These are phyloP conservation scores for Leccinellum luteum DNA, from an alignment of 768 basidiomycete genomes.

Conservation along the genomic window DNA sequence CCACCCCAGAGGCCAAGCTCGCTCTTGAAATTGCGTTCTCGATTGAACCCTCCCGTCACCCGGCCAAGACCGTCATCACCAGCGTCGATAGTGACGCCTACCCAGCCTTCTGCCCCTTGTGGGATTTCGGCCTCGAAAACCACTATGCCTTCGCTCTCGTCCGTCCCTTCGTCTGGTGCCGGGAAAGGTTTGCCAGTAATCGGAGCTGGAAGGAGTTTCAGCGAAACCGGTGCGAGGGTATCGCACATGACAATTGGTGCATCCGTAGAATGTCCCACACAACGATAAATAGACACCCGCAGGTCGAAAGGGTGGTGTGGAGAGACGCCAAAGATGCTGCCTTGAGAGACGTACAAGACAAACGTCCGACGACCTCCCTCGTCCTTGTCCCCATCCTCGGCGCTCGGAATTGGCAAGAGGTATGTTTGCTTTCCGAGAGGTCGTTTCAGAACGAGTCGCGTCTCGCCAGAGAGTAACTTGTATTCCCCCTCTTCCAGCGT, in stretches of 20 bases:
- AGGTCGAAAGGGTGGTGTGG: constrained; percentile 50
- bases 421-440: constrained; percentile 46
- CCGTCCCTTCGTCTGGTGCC: constrained; percentile 61
- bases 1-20: constrained; percentile 43
- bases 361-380: constrained; percentile 33
- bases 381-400: background rate
- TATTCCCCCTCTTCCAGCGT: constrained; percentile 22
- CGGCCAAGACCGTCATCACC: constrained; percentile 54
- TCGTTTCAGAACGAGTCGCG: constrained; percentile 41
- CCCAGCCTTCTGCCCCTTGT: constrained; percentile 32
- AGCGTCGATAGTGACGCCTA: constrained; percentile 53
- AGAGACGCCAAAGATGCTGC: constrained; percentile 47
- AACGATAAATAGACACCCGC: constrained; percentile 46
- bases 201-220: constrained; percentile 67
- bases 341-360: constrained; percentile 60
- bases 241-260: constrained; percentile 33
- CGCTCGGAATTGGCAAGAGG: constrained; percentile 42
- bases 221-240: constrained; percentile 40
- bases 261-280: constrained; percentile 29
- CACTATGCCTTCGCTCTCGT: constrained; percentile 74
- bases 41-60: constrained; percentile 56
- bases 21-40: constrained; percentile 30
- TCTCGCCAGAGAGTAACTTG: constrained; percentile 36
- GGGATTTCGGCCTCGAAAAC: constrained; percentile 54
- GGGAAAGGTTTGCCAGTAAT: constrained; percentile 56